These are phyloP conservation scores for Emericellopsis cladophorae DNA, from an alignment of 2,329 filamentous ascomycete species.

Conservation along the genomic window DNA sequence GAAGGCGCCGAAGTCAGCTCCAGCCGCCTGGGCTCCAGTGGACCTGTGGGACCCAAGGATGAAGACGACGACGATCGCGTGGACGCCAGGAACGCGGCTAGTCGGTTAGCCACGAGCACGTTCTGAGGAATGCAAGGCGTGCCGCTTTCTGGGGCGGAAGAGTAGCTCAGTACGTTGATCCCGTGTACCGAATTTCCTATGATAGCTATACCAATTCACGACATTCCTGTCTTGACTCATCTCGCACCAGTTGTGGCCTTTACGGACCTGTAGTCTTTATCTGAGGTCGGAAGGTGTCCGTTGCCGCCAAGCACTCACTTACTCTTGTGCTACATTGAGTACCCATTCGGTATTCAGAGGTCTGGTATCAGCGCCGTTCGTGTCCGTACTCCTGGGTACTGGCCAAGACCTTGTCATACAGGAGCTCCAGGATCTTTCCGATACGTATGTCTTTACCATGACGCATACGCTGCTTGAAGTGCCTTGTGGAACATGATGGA, in stretches of 20 bases:
- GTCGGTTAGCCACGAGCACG: constrained; percentile 83
- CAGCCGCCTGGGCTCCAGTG: constrained; percentile 23
- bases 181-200: not conserved
- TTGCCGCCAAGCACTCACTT: too few species aligned
- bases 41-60: constrained; percentile 45
- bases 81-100: constrained; percentile 91
- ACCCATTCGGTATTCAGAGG: too few species aligned
- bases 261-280: not conserved
- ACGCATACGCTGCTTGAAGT: too few species aligned
- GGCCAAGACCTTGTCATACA: too few species aligned
- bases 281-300: not conserved
- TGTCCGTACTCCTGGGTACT: too few species aligned
- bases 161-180: not conserved
- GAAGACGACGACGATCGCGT: constrained; percentile 89
- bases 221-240: not conserved
- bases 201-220: not conserved
- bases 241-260: not conserved
- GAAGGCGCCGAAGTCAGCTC: constrained; percentile 23
- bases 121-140: constrained; percentile 40
- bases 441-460: too few species aligned
- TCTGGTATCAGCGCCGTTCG: too few species aligned
- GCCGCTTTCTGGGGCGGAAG: not conserved
- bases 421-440: too few species aligned
- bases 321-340: too few species aligned
- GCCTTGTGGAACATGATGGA: too few species aligned